Evolutionary conservation across 1,284 basidiomycete genomes (phyloP), one percentile per base, ranked within the genome.

Genomic region (Marasmius fiardii): DNA sequence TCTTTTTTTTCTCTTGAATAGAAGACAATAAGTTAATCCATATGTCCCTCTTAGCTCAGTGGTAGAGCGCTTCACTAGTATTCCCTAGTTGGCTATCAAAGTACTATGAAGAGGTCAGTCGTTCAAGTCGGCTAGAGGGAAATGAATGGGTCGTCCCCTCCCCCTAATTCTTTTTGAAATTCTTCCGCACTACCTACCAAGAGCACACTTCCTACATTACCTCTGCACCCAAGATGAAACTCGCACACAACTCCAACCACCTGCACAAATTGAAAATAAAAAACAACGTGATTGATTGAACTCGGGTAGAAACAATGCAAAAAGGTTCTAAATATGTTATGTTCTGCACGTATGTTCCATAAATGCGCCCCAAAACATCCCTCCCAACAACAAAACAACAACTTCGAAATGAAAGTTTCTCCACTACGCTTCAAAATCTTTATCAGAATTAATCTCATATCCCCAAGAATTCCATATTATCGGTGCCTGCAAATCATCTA

Each of bases 401-500:
- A 37, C 35, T 11, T 12, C n/a, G n/a, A 37, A 37, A 5, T 12
- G n/a, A 37, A 37, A 11, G 12, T n/a, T 37, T 12, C n/a, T 37
- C 35, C 35, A 37, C 44, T 49, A 49, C 23, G 47, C 14, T 35
- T 51, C 43, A 65, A 69, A 65, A 5, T 63, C 67, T 50, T 66
- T 67, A 16, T 71, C 67, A 8, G 52, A 59, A 1, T 65, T 54
- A 16, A 60, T 63, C 35, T 54, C 59, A 21, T 66, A 59, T 31
- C 70, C 73, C 56, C 56, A 71, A 18, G 59, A 63, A 18, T 56
- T 55, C 80, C 80, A 82, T 65, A 80, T 73, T 12, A 64, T 35
- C 6, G 67, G 60, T 2, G 75, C 75, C 33, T 76, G 68, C 43
- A 83, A 65, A 63, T 83, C 80, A 45, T 78, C 78, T 1, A 67